Percentiles rank a stretch among this genome's conserved stretches.
Conservation (phyloP, 352 stramenopile genomes). For the Thalassiosira sp. region DNA sequence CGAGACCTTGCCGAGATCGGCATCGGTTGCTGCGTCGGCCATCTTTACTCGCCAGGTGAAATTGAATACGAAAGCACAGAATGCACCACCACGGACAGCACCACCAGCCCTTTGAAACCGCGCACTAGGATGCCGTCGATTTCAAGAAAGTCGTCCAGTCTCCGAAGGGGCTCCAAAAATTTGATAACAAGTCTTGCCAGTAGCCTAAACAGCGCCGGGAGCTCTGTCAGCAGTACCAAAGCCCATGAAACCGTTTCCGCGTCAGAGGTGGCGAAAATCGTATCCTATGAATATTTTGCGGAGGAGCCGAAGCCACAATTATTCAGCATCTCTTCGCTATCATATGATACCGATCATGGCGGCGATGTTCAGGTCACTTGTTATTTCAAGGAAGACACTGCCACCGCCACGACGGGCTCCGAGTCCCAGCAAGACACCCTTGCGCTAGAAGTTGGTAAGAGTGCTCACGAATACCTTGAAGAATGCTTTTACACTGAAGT, state of each 20-base stretch:
- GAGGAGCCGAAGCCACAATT: neutral
- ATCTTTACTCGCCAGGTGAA: neutral
- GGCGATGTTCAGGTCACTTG: neutral
- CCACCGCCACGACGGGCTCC: neutral
- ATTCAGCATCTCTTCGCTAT: neutral
- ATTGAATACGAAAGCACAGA: neutral
- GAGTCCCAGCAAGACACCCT: constrained; percentile 3
- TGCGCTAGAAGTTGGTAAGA: constrained; percentile 17
- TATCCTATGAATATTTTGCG: neutral
- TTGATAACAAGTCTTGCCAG: neutral
- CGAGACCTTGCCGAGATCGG: neutral
- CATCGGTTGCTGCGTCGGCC: neutral
- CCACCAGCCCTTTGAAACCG: neutral
- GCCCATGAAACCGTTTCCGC: neutral
- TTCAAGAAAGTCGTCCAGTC: neutral
- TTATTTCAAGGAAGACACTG: neutral
- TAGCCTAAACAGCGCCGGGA: neutral
- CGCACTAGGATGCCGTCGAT: neutral
- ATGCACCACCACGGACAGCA: neutral
- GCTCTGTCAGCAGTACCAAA: neutral
- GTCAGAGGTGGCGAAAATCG: neutral
- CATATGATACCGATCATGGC: neutral
- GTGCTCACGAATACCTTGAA: constrained; percentile 31
- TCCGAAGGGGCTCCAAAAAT: neutral
- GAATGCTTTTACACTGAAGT: constrained; percentile 33